A percentile compares a stretch with the other conserved stretches of the same genome.
Evolutionary conservation across 2,329 filamentous ascomycete genomes (phyloP).

Genomic region (Diaporthe sp.): DNA sequence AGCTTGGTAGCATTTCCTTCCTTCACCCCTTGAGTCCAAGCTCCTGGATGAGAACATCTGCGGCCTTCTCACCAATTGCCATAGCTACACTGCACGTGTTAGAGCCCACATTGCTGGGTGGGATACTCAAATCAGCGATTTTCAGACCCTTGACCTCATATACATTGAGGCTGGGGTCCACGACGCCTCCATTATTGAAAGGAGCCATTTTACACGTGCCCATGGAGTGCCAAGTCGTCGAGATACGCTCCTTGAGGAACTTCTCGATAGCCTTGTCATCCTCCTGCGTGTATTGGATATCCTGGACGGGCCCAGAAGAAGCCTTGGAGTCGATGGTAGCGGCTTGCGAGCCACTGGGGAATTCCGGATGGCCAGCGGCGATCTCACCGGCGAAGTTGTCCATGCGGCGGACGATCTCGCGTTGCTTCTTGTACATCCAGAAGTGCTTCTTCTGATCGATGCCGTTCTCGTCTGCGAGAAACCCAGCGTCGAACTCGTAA

Average conservation of each 20-base stretch:
- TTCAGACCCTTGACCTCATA: constrained; percentile 57
- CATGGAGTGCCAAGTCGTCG: constrained; percentile 58
- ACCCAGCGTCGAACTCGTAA: constrained; percentile 60
- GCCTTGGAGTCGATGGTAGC: neutral
- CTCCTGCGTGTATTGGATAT: constrained; percentile 62
- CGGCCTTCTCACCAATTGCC: constrained; percentile 56
- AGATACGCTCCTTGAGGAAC: constrained; percentile 52
- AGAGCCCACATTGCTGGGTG: constrained; percentile 54
- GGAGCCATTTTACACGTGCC: constrained; percentile 61
- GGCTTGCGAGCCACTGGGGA: constrained; percentile 46
- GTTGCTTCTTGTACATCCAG: constrained; percentile 75
- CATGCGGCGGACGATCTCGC: constrained; percentile 70
- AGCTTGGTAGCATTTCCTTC: too few species aligned
- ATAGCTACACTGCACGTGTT: constrained; percentile 54
- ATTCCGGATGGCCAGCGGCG: constrained; percentile 57
- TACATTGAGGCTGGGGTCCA: constrained; percentile 56
- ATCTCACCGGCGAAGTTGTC: constrained; percentile 63
- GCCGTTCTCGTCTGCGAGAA: neutral
- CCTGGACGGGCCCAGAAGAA: constrained; percentile 38
- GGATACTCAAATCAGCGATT: constrained; percentile 53
- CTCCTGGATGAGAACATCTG: constrained; percentile 46
- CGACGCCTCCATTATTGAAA: constrained; percentile 54
- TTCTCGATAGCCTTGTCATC: constrained; percentile 62
- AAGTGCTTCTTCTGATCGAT: constrained; percentile 59
- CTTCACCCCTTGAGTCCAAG: neutral